Evolutionary conservation across 805 yeast species (phyloP).

Genomic region (Pichia nanzhaoensis): DNA sequence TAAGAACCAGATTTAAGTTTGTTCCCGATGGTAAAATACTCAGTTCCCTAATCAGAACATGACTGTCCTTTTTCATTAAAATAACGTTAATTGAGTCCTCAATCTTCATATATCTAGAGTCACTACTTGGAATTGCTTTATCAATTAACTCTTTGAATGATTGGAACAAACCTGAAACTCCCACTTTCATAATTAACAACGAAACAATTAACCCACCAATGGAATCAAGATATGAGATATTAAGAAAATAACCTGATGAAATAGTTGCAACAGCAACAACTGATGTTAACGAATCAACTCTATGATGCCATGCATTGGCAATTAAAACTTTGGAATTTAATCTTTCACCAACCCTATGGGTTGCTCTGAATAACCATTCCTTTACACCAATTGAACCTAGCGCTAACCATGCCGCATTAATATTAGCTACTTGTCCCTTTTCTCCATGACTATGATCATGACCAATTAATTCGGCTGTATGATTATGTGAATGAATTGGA

Average conservation of each 20-base stretch:
- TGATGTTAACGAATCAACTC: conserved; percentile 90
- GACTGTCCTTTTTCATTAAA: conserved; percentile 29
- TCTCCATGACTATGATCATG: conserved; percentile 27
- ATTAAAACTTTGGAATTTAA: conserved; percentile 82
- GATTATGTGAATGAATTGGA: conserved; percentile 50
- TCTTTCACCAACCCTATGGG: conserved; percentile 69
- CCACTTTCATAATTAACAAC: conserved; percentile 74
- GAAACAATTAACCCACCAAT: conserved; percentile 89
- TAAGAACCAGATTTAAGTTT: conserved; percentile 36
- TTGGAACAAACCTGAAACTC: conserved; percentile 61
- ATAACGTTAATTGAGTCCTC: conserved; percentile 31
- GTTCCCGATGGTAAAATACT: conserved; percentile 50
- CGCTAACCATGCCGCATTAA: conserved; percentile 96
- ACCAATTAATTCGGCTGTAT: conserved; percentile 24
- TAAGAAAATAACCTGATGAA: conserved; percentile 72
- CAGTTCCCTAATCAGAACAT: conserved; percentile 32
- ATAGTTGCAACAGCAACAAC: conserved; percentile 86
- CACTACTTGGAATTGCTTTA: conserved; percentile 48
- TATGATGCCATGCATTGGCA: conserved; percentile 98
- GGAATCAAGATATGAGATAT: conserved; percentile 81
- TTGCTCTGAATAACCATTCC: conserved; percentile 81
- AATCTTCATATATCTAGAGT: conserved; percentile 41
- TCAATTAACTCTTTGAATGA: conserved; percentile 78
- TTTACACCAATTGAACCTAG: conserved; percentile 80
- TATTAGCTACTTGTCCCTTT: conserved; percentile 32